A percentile compares a stretch with the other conserved stretches of the same genome.
phyloP scores from a whole-genome alignment of 257 asterid species.

The Salvia rosmarinus region DNA sequence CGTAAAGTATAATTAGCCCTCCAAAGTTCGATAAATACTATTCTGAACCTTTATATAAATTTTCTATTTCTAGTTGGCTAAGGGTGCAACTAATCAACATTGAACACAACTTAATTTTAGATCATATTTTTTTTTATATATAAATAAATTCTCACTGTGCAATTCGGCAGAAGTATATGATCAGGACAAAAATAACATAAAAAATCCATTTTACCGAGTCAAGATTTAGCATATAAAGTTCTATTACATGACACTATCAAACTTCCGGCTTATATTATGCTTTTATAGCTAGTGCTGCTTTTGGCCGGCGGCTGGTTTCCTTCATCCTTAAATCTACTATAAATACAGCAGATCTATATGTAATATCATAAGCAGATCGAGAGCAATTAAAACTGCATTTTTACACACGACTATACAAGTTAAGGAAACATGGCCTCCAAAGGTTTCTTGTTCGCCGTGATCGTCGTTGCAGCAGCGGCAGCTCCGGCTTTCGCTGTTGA shows the following conservation, averaged over 20 bases:
- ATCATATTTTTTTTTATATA: too few relatives aligned
- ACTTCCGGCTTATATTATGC: not conserved
- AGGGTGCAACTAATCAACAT: too few relatives aligned
- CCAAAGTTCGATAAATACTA: too few relatives aligned
- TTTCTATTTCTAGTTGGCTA: too few relatives aligned
- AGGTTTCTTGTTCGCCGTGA: slow-evolving; percentile 26
- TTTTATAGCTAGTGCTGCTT: slow-evolving; percentile 17
- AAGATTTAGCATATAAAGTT: not conserved
- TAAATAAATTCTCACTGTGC: not conserved
- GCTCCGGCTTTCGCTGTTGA: slow-evolving; percentile 43
- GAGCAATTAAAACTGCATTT: not conserved
- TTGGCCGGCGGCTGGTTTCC: slow-evolving; percentile 10
- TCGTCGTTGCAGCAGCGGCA: slow-evolving; percentile 30
- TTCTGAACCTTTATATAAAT: too few relatives aligned
- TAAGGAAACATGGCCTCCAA: slow-evolving; percentile 31
- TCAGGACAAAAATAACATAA: not conserved
- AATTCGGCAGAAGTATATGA: not conserved
- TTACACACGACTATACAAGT: too few relatives aligned
- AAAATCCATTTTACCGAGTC: not conserved
- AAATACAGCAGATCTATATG: not conserved
- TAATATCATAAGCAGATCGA: not conserved
- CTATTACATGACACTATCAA: too few relatives aligned
- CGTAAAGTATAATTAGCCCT: too few relatives aligned
- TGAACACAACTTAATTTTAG: too few relatives aligned
- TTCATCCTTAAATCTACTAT: not conserved